Evolutionary conservation across 75 land plant species (phyloP).

Genomic region (Picea sitchensis): DNA sequence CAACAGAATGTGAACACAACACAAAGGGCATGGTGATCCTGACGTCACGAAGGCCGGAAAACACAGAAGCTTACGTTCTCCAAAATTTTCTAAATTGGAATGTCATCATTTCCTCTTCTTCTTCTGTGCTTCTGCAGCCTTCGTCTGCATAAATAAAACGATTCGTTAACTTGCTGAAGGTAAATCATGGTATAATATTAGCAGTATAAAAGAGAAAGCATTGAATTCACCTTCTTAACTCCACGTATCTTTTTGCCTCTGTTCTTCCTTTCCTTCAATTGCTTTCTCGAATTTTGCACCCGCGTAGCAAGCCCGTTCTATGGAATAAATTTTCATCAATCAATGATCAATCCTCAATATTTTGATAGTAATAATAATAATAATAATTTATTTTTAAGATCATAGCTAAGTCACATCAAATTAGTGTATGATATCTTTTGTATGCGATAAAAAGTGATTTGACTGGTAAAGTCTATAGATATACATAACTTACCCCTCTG

Average conservation of each 20-base stretch:
- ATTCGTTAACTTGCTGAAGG: neutral
- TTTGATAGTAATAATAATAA: too few relatives aligned
- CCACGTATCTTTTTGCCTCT: conserved; percentile 37
- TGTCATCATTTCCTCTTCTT: conserved; percentile 22
- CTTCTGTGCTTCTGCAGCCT: conserved; percentile 23
- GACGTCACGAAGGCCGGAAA: neutral
- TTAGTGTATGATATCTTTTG: too few relatives aligned
- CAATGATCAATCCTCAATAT: neutral
- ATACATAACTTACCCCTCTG: too few relatives aligned
- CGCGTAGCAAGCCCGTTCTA: conserved; percentile 45
- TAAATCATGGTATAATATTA: neutral
- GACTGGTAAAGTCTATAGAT: too few relatives aligned
- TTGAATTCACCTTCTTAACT: conserved; percentile 26
- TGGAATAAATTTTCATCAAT: neutral
- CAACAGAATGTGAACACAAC: too few relatives aligned
- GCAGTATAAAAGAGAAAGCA: neutral
- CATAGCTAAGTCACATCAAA: too few relatives aligned
- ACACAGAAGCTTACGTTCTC: neutral
- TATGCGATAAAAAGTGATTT: too few relatives aligned
- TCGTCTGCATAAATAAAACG: conserved; percentile 10
- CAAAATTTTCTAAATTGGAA: neutral
- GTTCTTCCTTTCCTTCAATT: conserved; percentile 50
- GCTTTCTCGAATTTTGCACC: conserved; percentile 47
- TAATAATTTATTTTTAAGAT: too few relatives aligned
- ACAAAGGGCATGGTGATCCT: too few relatives aligned